Percentiles rank a stretch among this genome's conserved stretches.
These are phyloP conservation scores for Venturia nashicola DNA, from an alignment of 2,329 filamentous ascomycete species.

Conservation along the genomic window DNA sequence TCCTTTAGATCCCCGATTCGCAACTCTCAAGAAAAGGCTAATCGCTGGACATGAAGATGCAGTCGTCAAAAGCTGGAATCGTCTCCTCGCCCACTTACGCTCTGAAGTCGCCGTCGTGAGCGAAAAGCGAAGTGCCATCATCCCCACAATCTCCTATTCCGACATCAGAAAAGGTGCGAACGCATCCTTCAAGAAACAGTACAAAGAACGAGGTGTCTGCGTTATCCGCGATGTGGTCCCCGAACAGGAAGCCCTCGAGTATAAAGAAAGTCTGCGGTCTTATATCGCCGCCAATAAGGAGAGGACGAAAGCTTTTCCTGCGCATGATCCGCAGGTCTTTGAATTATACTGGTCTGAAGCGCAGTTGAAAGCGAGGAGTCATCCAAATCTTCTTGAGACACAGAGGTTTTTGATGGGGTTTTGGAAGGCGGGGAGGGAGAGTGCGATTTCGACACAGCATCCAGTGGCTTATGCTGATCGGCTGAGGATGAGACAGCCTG, in stretches of 20 bases:
- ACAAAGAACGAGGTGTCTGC: slow-evolving; percentile 44
- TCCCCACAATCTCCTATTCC: slow-evolving; percentile 36
- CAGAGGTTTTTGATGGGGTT: slow-evolving; percentile 36
- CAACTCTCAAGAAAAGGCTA: slow-evolving; percentile 31
- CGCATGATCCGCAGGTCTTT: slow-evolving; percentile 36
- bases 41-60: slow-evolving; percentile 35
- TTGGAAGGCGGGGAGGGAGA: slow-evolving; percentile 22
- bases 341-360: slow-evolving; percentile 38
- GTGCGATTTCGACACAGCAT: slow-evolving; percentile 28
- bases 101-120: slow-evolving; percentile 34
- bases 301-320: slow-evolving; percentile 31
- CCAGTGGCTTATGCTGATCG: slow-evolving; percentile 37
- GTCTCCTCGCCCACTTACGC: slow-evolving; percentile 29
- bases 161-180: slow-evolving; percentile 30
- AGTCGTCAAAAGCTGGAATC: slow-evolving; percentile 33
- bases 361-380: slow-evolving; percentile 34
- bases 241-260: slow-evolving; percentile 29
- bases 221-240: slow-evolving; percentile 34
- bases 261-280: slow-evolving; percentile 31
- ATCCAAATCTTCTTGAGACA: slow-evolving; percentile 33
- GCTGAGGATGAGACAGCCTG: slow-evolving; percentile 41
- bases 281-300: slow-evolving; percentile 36
- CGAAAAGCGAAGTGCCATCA: slow-evolving; percentile 27
- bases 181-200: slow-evolving; percentile 43
- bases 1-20: slow-evolving; percentile 33